Base-by-base conservation (phyloP, 169 alveolate species). In the Cyclospora cayetanensis region DNA sequence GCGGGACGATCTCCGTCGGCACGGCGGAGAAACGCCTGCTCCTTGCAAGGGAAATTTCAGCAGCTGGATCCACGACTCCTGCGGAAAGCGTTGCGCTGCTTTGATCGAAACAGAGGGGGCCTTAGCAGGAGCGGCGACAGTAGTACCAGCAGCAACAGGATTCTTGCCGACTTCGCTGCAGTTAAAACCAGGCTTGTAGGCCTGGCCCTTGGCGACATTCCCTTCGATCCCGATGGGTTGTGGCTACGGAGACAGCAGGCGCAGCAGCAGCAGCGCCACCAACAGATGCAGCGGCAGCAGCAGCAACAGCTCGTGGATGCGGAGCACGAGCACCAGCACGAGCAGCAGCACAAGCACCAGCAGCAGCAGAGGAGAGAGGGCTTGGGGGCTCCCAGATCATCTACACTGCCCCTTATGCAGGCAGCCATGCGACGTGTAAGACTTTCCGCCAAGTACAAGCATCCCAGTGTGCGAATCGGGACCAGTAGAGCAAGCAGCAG, bases 341-440 rank as follows among this genome's bases (percentile, higher is more conserved):
- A 22, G 80, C 46, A 68, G 46, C n/a, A 22, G 80, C 80, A 68
- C 50, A 39, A 68, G n/a, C 80, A 25, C 50, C 89, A 79, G 89
- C 89, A 43, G 72, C 89, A 79, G 72, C 89, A 79, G 70, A 12
- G 72, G 35, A 25, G 15, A 39, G 85, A 39, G 0, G 63, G 85
- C 55, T 3, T 41, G 22, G 85, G 60, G 34, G 39, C 77, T 35
- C 15, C 87, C 0, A 63, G 60, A 18, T 5, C 87, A 20, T 68
- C 92, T n/a, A 53, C 92, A 22, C 77, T 87, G 18, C 92, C 86
- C 42, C 86, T 70, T 5, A 50, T 87, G 87, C 92, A 87, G 86
- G 79, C 92, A 0, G 92, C 92, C 15, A 77, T 77, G 84, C 84
- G 85, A 35, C 92, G 92, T 4, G 92, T 87, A 20, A 85, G 92